Evolutionary conservation across 2,329 filamentous ascomycete species (phyloP), one percentile per base, ranked within the genome.

Genomic region (Ceratocystis alfenasii): DNA sequence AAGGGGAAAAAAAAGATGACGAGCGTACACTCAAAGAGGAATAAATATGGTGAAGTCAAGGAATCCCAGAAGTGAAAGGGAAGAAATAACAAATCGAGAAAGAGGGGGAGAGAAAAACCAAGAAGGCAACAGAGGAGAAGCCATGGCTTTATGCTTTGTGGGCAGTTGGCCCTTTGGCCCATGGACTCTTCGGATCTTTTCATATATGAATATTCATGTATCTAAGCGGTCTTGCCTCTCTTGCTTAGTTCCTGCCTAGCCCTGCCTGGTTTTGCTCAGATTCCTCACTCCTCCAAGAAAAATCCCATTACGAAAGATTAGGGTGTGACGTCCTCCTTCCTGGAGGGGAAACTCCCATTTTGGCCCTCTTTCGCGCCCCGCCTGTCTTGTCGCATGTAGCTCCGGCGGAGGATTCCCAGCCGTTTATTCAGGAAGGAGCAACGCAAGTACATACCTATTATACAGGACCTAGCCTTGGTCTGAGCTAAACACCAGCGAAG

Each of bases 151-250:
- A 44, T 64, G 46, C 30, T 55, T 55, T 33, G 20, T 59, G 45
- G n/a, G 63, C 36, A 57, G 48, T 28, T 64, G 17, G 63, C 48
- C 22, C 15, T 25, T 45, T 53, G 17, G 33, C 33, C 62, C 48
- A 8, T 45, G 36, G 63, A 7, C 30, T 57, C 20, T 30, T 59
- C 17, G 55, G 33, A 10, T 44, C 59, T 22, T 44, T 44, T 62
- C 41, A 62, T 62, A 45, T 10, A 62, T 44, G 59, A 41, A 62
- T 62, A 45, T 62, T 44, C 59, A 62, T 62, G 41, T 62, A 45
- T 62, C 33, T 45, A 62, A 62, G 59, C 41, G 41, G 33, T 44
- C 41, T 41, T 62, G 22, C 41, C 59, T 62, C 41, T 33, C 17
- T 20, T 25, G 20, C 36, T 41, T 41, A 41, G 36, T 41, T 41